Base-by-base conservation (phyloP, 495 filamentous ascomycete species). In the Apodospora peruviana region DNA sequence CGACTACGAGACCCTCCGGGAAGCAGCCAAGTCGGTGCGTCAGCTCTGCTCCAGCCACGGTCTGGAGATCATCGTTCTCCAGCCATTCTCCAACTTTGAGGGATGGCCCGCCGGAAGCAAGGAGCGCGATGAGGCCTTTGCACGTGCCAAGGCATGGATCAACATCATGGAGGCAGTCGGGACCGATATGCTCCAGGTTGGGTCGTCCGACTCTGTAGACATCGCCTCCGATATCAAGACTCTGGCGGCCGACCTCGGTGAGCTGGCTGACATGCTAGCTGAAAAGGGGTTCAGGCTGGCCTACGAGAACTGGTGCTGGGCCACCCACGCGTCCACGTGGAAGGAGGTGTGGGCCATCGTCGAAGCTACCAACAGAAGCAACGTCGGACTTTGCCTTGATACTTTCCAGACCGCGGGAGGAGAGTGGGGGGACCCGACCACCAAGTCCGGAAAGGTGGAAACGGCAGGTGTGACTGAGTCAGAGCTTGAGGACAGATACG, bases 231-330 rank as follows among this genome's bases (percentile, higher is more conserved):
- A 76, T 22, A 59, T 70, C 3, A 67, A 67, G 2, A 60, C 65
- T 36, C 73, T 87, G 18, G 76, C 82, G 0, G 53, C 64, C 2
- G 88, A 91, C 57, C 72, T 91, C 0, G 69, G 68, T 18, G 69
- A 80, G 43, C 70, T 91, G 16, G 79, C 78, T 11, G 82, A 88
- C 40, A 61, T 88, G 48, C 76, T 87, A 2, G 75, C 78, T 3
- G 54, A 67, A 19, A 69, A 76, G 20, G 69, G 72, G 0, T 77
- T 79, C 53, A 70, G 80, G 8, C 63, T 91, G 10, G 86, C 86
- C 1, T 91, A 90, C 50, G 87, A 91, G 62, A 90, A 90, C 53
- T 90, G 87, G 86, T 88, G 85, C 66, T 91, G 87, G 88, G 82
- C 84, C 1, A 83, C 84, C 0, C 77, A 81, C 23, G 86, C 86